A percentile compares a stretch with the other conserved stretches of the same genome.
Conservation (phyloP, 441 rosid genomes). For the Adansonia grandidieri region DNA sequence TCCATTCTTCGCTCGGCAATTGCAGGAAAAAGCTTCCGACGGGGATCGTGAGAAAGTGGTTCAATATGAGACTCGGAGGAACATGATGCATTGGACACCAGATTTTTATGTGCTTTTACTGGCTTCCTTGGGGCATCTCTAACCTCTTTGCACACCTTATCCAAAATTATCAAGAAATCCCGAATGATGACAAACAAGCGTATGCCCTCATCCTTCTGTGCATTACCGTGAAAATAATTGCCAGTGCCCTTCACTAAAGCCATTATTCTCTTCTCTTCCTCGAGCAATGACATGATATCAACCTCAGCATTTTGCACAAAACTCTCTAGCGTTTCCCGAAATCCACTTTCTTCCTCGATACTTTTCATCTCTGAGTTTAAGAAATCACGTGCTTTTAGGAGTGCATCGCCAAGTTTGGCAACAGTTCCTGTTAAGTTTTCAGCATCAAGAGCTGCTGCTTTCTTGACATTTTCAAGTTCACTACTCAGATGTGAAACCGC, state of each 20-base stretch:
- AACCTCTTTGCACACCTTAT: conserved; percentile 85
- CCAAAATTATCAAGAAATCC: conserved; percentile 80
- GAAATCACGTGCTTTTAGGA: conserved; percentile 64
- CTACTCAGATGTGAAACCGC: conserved; percentile 74
- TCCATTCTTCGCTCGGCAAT: conserved; percentile 57
- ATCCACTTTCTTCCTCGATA: conserved; percentile 71
- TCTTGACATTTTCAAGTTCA: conserved; percentile 85
- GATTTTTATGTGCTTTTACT: conserved; percentile 53
- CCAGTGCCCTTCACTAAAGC: conserved; percentile 87
- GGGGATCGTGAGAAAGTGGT: conserved; percentile 53
- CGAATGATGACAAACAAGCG: conserved; percentile 78
- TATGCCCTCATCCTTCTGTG: conserved; percentile 86
- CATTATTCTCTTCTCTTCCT: conserved; percentile 86
- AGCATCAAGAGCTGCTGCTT: conserved; percentile 81
- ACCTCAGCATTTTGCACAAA: conserved; percentile 78
- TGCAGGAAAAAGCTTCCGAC: conserved; percentile 66
- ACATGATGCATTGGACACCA: conserved; percentile 52
- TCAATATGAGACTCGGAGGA: conserved; percentile 44
- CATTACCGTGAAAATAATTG: conserved; percentile 92
- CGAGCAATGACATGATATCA: conserved; percentile 56
- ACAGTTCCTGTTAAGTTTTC: conserved; percentile 74
- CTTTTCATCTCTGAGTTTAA: conserved; percentile 68
- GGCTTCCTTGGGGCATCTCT: conserved; percentile 52
- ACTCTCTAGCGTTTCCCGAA: conserved; percentile 60
- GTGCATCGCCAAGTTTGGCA: conserved; percentile 60